phyloP scores from a whole-genome alignment of 495 filamentous ascomycete genomes.

The Hyaloscypha hepaticicola region DNA sequence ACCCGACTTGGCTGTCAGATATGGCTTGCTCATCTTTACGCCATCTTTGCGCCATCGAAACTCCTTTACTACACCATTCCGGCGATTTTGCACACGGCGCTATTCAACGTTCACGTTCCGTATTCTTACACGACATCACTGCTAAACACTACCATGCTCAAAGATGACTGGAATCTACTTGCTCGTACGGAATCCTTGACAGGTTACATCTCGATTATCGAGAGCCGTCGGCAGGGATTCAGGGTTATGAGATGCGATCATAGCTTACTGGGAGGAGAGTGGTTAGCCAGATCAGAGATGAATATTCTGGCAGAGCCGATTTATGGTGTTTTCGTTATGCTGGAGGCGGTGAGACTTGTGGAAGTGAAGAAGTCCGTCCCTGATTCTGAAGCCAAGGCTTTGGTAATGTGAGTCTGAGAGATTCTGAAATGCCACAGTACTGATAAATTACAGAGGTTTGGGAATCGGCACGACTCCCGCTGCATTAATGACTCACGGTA shows the following conservation, averaged over 20 bases:
- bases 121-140: slow-evolving; percentile 48
- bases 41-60: slow-evolving; percentile 65
- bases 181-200: slow-evolving; percentile 81
- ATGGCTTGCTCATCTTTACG: slow-evolving; percentile 59
- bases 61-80: slow-evolving; percentile 63
- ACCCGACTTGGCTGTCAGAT: slow-evolving; percentile 71
- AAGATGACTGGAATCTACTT: slow-evolving; percentile 59
- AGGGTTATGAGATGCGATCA: slow-evolving; percentile 91
- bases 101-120: slow-evolving; percentile 70
- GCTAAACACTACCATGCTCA: slow-evolving; percentile 62
- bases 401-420: slow-evolving; percentile 67
- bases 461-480: slow-evolving; percentile 89
- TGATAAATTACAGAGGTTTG: slow-evolving; percentile 61
- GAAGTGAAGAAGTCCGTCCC: slow-evolving; percentile 51
- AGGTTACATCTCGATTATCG: slow-evolving; percentile 88
- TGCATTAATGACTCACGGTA: slow-evolving; percentile 81
- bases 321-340: slow-evolving; percentile 87
- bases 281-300: slow-evolving; percentile 40
- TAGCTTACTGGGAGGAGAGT: slow-evolving; percentile 92
- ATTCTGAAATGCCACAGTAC: slow-evolving; percentile 26
- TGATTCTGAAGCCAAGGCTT: slow-evolving; percentile 69
- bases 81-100: slow-evolving; percentile 64
- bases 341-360: slow-evolving; percentile 86
- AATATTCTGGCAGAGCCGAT: slow-evolving; percentile 66
- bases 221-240: slow-evolving; percentile 67